Base-by-base conservation (phyloP, 257 asterid species). In the Pogostemon cablin region DNA sequence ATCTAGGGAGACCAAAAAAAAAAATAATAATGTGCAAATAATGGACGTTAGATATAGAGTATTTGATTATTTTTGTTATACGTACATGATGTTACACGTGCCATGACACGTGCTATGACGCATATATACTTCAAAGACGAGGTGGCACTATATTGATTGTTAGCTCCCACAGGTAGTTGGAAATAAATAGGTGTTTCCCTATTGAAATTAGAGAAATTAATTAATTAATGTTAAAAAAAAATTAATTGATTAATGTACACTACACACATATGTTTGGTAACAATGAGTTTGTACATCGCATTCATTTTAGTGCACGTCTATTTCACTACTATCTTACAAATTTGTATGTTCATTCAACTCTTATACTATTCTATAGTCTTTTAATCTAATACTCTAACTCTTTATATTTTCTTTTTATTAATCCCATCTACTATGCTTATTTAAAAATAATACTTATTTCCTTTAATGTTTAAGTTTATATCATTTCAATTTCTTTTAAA, bases 91-190 rank as follows among this genome's bases (percentile, higher is more conserved):
- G 2, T 64, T 44, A 37, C 15, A 5, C 15, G 15, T 15, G 15
- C 15, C 15, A n/a, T 35, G 5, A 48, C 56, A 64, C 69, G 56
- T 64, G 38, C 2, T 50, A 6, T 35, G 60, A 54, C 25, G 60
- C 38, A 17, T 54, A 54, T 11, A 54, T 54, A 54, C 17, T 17
- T 54, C 11, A 17, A 17, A 54, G 6, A 54, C 38, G 60, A 53
- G 37, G 59, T 53, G 59, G 37, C 59, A 53, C 37, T 9, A 52
- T 7, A 54, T 20, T 54, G 8, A 54, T 54, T 20, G 38, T 4
- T 54, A 7, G 59, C 9, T 53, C 59, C 59, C 59, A 53, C 59
- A 68, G 15, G 65, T 55, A 39, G 72, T 17, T 68, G 64, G 53
- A 35, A 17, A n/a, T 43, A 56, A 43, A 57, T 44, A 32, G 11